Evolutionary conservation across 2,329 filamentous ascomycete species (phyloP).

Genomic region (Alternaria panax): DNA sequence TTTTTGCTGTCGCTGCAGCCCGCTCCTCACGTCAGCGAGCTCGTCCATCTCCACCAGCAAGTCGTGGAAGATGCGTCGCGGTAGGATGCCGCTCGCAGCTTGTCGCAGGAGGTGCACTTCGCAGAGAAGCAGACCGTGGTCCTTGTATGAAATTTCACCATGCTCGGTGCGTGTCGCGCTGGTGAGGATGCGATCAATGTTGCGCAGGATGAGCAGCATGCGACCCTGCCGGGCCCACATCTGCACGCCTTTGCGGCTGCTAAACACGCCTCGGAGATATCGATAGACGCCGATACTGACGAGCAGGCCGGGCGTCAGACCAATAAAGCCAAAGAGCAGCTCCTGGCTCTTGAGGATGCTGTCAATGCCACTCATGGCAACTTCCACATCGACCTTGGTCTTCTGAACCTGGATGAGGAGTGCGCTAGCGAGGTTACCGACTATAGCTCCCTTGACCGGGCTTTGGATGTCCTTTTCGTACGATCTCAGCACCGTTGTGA

Average conservation of each 20-base stretch:
- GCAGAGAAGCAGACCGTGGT: slow-evolving; percentile 87
- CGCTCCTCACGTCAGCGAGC: slow-evolving; percentile 78
- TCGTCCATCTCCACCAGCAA: slow-evolving; percentile 90
- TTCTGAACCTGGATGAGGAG: slow-evolving; percentile 97
- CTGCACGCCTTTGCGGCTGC: slow-evolving; percentile 72
- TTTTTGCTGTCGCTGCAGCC: slow-evolving; percentile 77
- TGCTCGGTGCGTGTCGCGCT: slow-evolving; percentile 67
- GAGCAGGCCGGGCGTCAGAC: slow-evolving; percentile 89
- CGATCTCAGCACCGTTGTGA: slow-evolving; percentile 88
- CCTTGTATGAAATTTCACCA: slow-evolving; percentile 84
- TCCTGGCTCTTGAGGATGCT: slow-evolving; percentile 94
- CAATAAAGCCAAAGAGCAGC: slow-evolving; percentile 94
- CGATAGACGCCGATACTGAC: slow-evolving; percentile 77
- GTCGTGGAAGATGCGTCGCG: slow-evolving; percentile 77
- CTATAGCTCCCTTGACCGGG: slow-evolving; percentile 81
- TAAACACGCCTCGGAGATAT: slow-evolving; percentile 75
- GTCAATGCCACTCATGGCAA: slow-evolving; percentile 95
- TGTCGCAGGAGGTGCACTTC: slow-evolving; percentile 85
- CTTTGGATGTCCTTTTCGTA: slow-evolving; percentile 88
- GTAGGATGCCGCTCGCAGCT: slow-evolving; percentile 72
- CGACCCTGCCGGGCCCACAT: slow-evolving; percentile 71
- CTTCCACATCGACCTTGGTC: slow-evolving; percentile 97
- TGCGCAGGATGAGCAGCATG: slow-evolving; percentile 80
- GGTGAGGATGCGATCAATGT: slow-evolving; percentile 75
- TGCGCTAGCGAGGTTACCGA: slow-evolving; percentile 86